These are phyloP conservation scores for Psilocybe cyanescens DNA, from an alignment of 768 basidiomycete species.

Conservation along the genomic window DNA sequence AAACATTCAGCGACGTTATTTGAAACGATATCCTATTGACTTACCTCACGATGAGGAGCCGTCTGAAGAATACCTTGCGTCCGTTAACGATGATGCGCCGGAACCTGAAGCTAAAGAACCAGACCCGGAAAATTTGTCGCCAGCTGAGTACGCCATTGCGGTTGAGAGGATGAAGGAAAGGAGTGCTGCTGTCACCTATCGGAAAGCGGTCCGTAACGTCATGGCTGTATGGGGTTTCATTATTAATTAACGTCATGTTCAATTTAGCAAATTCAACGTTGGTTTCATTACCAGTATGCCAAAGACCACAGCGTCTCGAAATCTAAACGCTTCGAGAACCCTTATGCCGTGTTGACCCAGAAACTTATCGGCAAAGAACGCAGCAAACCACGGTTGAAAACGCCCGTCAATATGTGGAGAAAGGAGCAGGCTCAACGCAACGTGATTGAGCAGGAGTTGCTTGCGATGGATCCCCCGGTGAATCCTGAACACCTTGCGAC, in stretches of 20 bases:
- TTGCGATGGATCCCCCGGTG: not conserved
- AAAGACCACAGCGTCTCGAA: not conserved
- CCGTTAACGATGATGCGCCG: constrained; percentile 4
- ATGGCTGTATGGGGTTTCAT: not conserved
- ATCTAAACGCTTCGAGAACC: not conserved
- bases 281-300: not conserved
- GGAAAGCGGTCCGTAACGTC: not conserved
- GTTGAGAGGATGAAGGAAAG: not conserved
- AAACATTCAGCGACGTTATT: not conserved
- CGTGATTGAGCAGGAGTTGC: not conserved
- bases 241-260: not conserved
- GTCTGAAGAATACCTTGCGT: not conserved
- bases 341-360: not conserved
- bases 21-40: constrained; percentile 3
- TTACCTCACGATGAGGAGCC: not conserved
- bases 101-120: not conserved
- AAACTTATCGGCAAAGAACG: not conserved
- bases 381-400: not conserved
- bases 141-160: not conserved
- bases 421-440: not conserved
- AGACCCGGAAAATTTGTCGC: not conserved
- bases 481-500: not conserved
- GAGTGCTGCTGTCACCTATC: not conserved
- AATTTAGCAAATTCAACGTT: not conserved
- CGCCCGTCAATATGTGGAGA: not conserved